phyloP scores from a whole-genome alignment of 345 rosid species.

The Mallotus nudiflorus region DNA sequence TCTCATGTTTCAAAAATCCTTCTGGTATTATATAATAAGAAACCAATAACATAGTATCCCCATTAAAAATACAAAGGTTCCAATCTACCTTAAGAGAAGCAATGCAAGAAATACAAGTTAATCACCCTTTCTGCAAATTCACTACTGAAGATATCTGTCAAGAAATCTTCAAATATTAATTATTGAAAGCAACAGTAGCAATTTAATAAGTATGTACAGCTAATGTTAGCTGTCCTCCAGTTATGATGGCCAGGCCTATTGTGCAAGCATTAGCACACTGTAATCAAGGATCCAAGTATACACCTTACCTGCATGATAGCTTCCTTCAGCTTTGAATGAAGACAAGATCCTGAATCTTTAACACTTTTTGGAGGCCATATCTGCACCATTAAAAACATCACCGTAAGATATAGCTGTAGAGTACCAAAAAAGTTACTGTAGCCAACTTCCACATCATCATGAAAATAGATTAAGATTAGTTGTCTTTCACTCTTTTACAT shows the following conservation, averaged over 20 bases:
- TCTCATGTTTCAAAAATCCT: no score
- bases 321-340: slow-evolving; percentile 83
- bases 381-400: slow-evolving; percentile 44
- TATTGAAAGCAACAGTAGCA: not conserved
- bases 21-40: not conserved
- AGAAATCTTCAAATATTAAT: slow-evolving; percentile 1
- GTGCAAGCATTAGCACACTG: not conserved
- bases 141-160: not conserved
- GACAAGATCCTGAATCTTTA: slow-evolving; percentile 87
- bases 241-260: not conserved
- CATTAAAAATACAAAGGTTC: no score
- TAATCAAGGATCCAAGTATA: slow-evolving; percentile 18
- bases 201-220: not conserved
- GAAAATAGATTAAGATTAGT: not conserved
- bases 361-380: slow-evolving; percentile 99
- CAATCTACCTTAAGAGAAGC: not conserved
- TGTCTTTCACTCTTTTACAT: not conserved
- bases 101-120: no score
- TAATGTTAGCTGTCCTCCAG: not conserved
- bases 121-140: not conserved
- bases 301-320: slow-evolving; percentile 73
- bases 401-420: slow-evolving; percentile 9
- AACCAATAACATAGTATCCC: no score
- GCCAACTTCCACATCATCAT: not conserved
- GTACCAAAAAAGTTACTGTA: not conserved